Conservation (phyloP, 2,329 filamentous ascomycete genomes). For the Aspergillus pseudonomiae region DNA sequence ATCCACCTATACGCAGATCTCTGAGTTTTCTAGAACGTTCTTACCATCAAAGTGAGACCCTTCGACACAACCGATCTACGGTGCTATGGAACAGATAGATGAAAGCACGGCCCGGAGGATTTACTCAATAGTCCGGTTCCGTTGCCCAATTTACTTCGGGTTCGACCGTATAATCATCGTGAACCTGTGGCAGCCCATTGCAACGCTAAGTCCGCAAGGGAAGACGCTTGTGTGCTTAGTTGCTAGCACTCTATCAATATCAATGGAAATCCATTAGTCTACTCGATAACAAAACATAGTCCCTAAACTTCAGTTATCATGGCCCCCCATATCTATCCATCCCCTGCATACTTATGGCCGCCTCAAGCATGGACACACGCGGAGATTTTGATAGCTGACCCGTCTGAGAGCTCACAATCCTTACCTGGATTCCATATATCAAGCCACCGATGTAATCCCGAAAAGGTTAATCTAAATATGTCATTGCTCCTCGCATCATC, state of each 20-base stretch:
- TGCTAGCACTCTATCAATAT: no score
- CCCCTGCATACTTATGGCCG: background rate
- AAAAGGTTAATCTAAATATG: background rate
- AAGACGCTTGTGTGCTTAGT: background rate
- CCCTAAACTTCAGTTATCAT: no score
- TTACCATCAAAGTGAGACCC: background rate
- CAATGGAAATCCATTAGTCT: no score
- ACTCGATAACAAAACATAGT: no score
- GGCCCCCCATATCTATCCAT: no score
- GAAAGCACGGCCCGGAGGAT: conserved; percentile 2
- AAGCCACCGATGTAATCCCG: background rate
- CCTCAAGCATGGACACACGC: background rate
- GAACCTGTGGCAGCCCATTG: background rate
- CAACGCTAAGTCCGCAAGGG: background rate
- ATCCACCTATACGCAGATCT: background rate
- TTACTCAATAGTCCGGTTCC: background rate
- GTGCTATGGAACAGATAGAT: background rate
- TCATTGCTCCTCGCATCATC: background rate
- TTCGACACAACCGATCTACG: background rate
- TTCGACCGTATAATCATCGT: background rate
- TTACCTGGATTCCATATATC: background rate
- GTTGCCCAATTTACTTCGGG: background rate
- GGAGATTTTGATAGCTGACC: background rate
- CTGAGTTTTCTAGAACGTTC: background rate
- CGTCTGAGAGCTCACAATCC: background rate